A percentile compares a stretch with the other conserved stretches of the same genome.
These are phyloP conservation scores for Aquilaria sinensis DNA, from an alignment of 345 rosid species.

Conservation along the genomic window DNA sequence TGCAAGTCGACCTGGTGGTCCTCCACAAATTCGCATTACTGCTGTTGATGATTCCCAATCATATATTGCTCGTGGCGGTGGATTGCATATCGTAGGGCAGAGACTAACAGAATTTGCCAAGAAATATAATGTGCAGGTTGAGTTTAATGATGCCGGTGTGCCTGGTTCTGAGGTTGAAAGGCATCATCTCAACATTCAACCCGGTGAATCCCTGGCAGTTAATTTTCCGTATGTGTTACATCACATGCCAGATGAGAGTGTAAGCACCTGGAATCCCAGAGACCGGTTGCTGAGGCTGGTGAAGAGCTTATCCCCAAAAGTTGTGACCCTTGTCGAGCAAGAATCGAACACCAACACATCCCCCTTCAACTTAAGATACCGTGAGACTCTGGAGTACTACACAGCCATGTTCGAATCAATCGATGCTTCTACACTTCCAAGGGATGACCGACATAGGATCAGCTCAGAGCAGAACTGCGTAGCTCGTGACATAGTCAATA, in stretches of 20 bases:
- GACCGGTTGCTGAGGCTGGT: conserved; percentile 73
- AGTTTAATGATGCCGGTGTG: conserved; percentile 78
- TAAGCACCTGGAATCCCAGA: conserved; percentile 65
- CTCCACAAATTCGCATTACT: conserved; percentile 67
- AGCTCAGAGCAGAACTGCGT: conserved; percentile 82
- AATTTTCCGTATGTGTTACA: conserved; percentile 83
- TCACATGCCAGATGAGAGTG: conserved; percentile 99
- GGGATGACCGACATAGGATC: conserved; percentile 62
- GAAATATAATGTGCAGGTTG: conserved; percentile 54
- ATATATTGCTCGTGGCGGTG: conserved; percentile 86
- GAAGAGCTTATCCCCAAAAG: conserved; percentile 74
- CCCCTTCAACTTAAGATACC: conserved; percentile 56
- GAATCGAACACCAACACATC: conserved; percentile 83
- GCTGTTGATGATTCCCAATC: conserved; percentile 96
- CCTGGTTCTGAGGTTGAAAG: conserved; percentile 53
- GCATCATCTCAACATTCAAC: conserved; percentile 50
- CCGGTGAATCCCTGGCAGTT: conserved; percentile 82
- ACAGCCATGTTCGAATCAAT: conserved; percentile 82
- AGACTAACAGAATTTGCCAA: conserved; percentile 44
- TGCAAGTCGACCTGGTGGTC: conserved; percentile 57
- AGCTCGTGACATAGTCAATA: conserved; percentile 80
- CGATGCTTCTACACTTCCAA: conserved; percentile 37
- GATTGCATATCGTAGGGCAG: conserved; percentile 64
- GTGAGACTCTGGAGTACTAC: conserved; percentile 63
- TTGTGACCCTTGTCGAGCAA: conserved; percentile 73